Evolutionary conservation across 75 land plant species (phyloP).

Genomic region (Picea sitchensis): DNA sequence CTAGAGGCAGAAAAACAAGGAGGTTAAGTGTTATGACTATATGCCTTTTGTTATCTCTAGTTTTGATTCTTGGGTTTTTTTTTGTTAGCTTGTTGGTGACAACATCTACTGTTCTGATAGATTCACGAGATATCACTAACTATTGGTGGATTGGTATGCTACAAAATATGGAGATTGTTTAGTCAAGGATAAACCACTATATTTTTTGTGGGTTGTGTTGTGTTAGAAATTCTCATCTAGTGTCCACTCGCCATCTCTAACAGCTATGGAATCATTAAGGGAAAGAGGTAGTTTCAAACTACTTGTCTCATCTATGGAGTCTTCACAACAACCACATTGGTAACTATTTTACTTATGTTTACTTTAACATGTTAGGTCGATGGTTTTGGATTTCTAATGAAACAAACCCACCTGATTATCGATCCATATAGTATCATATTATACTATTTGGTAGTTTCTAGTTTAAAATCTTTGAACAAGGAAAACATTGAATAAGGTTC

Average conservation of each 20-base stretch:
- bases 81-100: conserved; percentile 8
- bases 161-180: conserved; percentile 40
- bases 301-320: no score
- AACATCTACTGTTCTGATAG: conserved; percentile 29
- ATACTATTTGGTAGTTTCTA: no score
- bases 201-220: conserved; percentile 44
- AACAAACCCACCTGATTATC: no score
- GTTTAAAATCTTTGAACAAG: no score
- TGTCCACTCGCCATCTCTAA: conserved; percentile 43
- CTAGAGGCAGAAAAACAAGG: background rate
- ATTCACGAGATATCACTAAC: conserved; percentile 26
- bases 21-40: background rate
- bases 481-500: no score
- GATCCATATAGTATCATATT: no score
- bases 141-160: conserved; percentile 25
- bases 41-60: background rate
- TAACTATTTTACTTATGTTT: no score
- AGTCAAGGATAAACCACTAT: conserved; percentile 28
- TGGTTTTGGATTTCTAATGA: no score
- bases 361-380: no score
- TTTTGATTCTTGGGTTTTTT: conserved; percentile 4
- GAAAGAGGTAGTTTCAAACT: no score
- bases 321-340: no score
- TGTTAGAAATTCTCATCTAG: conserved; percentile 41
- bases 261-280: conserved; percentile 24